phyloP scores from a whole-genome alignment of 2,329 filamentous ascomycete genomes.

The Talaromyces verruculosus region DNA sequence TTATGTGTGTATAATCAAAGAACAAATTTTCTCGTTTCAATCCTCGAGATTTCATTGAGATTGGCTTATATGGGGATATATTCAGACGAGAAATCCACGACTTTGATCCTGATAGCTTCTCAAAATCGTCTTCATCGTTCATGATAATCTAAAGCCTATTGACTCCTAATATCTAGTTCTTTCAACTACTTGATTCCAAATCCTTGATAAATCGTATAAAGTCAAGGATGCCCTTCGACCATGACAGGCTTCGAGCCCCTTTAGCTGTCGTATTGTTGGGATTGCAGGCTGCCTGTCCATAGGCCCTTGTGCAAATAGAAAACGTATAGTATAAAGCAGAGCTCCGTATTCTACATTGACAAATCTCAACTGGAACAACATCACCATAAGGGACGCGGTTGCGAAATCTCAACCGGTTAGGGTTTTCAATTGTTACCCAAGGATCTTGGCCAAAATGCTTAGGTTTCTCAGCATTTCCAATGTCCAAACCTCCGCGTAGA shows the following conservation, averaged over 20 bases:
- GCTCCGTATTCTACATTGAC: background rate
- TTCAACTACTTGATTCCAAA: too few species aligned
- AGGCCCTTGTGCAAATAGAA: background rate
- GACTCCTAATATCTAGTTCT: too few species aligned
- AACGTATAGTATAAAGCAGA: background rate
- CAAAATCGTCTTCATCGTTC: too few species aligned
- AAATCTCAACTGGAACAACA: background rate
- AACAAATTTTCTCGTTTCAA: background rate
- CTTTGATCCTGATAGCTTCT: too few species aligned
- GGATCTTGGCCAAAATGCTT: background rate
- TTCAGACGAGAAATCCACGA: too few species aligned
- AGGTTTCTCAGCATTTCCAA: background rate
- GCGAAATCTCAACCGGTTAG: background rate
- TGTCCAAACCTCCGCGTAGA: background rate
- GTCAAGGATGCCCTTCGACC: background rate
- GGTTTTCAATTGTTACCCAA: background rate
- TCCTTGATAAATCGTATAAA: background rate
- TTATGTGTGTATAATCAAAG: background rate
- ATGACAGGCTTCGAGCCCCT: background rate
- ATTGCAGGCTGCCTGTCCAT: background rate
- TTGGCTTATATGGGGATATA: too few species aligned
- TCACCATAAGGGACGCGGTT: background rate
- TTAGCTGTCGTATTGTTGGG: background rate
- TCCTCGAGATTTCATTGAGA: background rate
- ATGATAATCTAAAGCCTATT: too few species aligned